Evolutionary conservation across 192 early-diverging fungal species (phyloP).

Genomic region (Rhizoclosmatium sp.): DNA sequence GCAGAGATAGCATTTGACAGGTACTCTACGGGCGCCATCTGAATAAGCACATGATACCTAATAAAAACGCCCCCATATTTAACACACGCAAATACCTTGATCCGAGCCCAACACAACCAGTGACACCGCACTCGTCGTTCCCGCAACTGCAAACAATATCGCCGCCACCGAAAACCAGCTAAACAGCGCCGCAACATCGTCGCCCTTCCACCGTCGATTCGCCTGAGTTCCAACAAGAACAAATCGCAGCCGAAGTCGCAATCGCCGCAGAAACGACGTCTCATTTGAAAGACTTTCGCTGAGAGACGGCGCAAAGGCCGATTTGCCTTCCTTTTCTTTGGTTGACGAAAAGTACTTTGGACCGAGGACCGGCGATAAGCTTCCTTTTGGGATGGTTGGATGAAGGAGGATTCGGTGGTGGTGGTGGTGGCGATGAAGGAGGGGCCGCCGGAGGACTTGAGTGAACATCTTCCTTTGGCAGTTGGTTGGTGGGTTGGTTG

Average conservation of each 20-base stretch:
- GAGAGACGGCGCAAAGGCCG: constrained; percentile 18
- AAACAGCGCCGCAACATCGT: constrained; percentile 89
- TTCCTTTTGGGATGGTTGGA: not conserved
- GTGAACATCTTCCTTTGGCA: not conserved
- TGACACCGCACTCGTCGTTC: constrained; percentile 89
- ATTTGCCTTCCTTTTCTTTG: not conserved
- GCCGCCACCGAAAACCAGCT: constrained; percentile 90
- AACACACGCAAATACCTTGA: constrained; percentile 82
- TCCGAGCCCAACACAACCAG: constrained; percentile 81
- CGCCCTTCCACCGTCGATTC: constrained; percentile 49
- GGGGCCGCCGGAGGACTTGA: not conserved
- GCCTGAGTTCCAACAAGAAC: constrained; percentile 49
- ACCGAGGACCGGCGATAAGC: not conserved
- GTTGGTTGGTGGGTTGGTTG: too few species aligned
- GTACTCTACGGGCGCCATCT: not conserved
- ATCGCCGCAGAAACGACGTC: constrained; percentile 34
- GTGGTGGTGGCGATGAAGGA: not conserved
- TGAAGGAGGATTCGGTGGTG: not conserved
- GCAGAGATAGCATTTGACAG: constrained; percentile 66
- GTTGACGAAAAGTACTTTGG: not conserved
- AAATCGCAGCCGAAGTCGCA: constrained; percentile 49
- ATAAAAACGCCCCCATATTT: not conserved
- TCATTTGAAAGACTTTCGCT: constrained; percentile 35
- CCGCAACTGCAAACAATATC: constrained; percentile 82
- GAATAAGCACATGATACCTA: constrained; percentile 4